Conservation (phyloP, 1,284 basidiomycete species). For the Sphagnurus paluster region DNA sequence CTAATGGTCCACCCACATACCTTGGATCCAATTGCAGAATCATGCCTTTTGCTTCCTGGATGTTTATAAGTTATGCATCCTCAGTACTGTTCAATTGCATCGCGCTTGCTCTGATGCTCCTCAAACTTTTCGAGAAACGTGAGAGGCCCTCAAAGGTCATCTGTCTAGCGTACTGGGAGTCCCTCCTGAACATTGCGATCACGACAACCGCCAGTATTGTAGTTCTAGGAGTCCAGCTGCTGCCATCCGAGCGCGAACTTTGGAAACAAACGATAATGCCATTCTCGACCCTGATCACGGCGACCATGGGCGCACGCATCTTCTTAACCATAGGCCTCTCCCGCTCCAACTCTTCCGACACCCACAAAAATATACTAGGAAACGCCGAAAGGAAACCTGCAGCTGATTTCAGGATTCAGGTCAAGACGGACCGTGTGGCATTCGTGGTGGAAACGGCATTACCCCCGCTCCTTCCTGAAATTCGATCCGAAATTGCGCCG, state of each 20-base stretch:
- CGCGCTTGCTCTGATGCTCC: slow-evolving; percentile 9
- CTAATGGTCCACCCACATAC: slow-evolving; percentile 2
- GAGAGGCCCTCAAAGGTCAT: slow-evolving; percentile 1
- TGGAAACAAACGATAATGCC: slow-evolving; percentile 8
- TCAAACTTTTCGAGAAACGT: slow-evolving; percentile 9
- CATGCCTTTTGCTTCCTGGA: slow-evolving; percentile 9
- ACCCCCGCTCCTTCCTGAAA: background rate
- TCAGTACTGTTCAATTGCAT: slow-evolving; percentile 12
- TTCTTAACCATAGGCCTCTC: slow-evolving; percentile 9
- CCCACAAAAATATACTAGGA: background rate
- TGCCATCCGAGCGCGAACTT: slow-evolving; percentile 8
- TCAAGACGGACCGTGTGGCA: background rate
- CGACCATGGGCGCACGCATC: slow-evolving; percentile 14
- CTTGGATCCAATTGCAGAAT: slow-evolving; percentile 16
- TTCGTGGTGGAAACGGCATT: background rate
- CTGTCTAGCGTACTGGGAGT: slow-evolving; percentile 4
- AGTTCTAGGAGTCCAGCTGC: slow-evolving; percentile 6
- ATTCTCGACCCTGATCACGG: slow-evolving; percentile 13
- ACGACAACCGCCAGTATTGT: slow-evolving; percentile 8
- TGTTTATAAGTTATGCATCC: slow-evolving; percentile 7
- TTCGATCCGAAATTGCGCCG: background rate
- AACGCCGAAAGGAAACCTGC: background rate
- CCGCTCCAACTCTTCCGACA: background rate
- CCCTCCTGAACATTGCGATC: slow-evolving; percentile 10
- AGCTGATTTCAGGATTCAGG: background rate